Conservation (phyloP, 1,284 basidiomycete genomes). For the Cryptococcus depauperatus region DNA sequence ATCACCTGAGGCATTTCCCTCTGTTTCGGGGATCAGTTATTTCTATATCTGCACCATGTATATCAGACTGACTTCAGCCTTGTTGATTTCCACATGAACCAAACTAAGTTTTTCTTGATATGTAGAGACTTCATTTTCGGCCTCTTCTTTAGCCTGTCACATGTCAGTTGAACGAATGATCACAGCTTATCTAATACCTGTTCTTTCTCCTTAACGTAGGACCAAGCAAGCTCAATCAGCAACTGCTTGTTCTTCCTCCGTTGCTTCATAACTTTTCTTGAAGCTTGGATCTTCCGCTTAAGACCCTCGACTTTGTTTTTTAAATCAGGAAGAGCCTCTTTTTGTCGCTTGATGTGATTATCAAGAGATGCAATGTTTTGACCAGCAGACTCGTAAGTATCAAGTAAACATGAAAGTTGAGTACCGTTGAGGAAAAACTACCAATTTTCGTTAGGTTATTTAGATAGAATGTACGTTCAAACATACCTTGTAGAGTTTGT, state of each 20-base stretch:
- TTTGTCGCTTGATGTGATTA: conserved; percentile 14
- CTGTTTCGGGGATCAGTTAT: too few species aligned
- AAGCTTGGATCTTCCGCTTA: conserved; percentile 14
- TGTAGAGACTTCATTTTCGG: conserved; percentile 9
- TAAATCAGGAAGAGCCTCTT: conserved; percentile 19
- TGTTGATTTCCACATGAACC: conserved; percentile 11
- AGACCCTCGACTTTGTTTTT: conserved; percentile 13
- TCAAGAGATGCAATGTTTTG: conserved; percentile 26
- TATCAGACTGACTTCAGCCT: conserved; percentile 9
- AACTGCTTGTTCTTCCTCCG: conserved; percentile 36
- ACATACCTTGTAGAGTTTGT: conserved; percentile 82
- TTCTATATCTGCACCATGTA: conserved; percentile 7
- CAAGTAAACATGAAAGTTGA: conserved; percentile 75
- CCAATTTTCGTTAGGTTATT: not conserved
- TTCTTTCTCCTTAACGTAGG: conserved; percentile 69
- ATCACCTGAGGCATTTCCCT: conserved; percentile 8
- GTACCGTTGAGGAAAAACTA: conserved; percentile 94
- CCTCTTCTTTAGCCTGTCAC: conserved; percentile 14
- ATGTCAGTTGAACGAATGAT: too few species aligned
- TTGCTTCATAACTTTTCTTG: conserved; percentile 14
- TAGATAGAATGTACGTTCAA: not conserved
- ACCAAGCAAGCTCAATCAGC: conserved; percentile 72
- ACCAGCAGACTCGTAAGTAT: conserved; percentile 73
- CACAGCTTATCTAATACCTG: too few species aligned
- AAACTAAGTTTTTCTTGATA: conserved; percentile 23